Evolutionary conservation across 768 basidiomycete genomes (phyloP), one percentile per base, ranked within the genome.

Genomic region (Trametes cubensis): DNA sequence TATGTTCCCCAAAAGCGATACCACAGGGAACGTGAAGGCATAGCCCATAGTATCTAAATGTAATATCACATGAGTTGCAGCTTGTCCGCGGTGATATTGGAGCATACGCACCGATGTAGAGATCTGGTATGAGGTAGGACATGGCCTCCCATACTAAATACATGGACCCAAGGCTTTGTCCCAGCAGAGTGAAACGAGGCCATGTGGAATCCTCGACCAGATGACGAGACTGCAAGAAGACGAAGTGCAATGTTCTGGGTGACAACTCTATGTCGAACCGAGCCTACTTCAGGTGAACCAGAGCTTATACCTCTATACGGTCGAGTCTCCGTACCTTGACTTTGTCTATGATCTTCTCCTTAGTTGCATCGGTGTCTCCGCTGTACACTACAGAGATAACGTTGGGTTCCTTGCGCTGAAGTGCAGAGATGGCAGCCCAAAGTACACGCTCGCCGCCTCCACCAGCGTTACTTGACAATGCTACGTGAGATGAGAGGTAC

Each of bases 401-500:
- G 59, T 89, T 77, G 4, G 81, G 82, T 60, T 90, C 82, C 18
- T 81, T 79, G 21, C 83, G 80, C 69, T 97, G 95, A 55, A 92
- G 77, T 62, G 85, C 82, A 0, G 87, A 82, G 34, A 98, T 82
- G 1, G 94, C 95, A 0, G 91, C 88, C 95, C 95, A 98, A 0
- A 99, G 77, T 1, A 99, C 97, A 1, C 95, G 85, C 74, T 98
- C 96, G 0, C 97, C 96, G 26, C 96, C 97, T 13, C 96, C 96
- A 0, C 96, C 95, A 40, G 95, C 95, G 80, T 98, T 97, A 71
- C 96, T 89, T 73, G 48, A 41, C 52, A 50, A 65, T 30, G 40
- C 66, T 69, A 53, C 40, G 68, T 69, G 56, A 69, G 67, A 67
- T 69, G 67, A 72, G 69, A 69, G 40, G 49, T 46, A 45, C 42